phyloP scores from a whole-genome alignment of 2,329 filamentous ascomycete species.

The Decorospora gaudefroyi region DNA sequence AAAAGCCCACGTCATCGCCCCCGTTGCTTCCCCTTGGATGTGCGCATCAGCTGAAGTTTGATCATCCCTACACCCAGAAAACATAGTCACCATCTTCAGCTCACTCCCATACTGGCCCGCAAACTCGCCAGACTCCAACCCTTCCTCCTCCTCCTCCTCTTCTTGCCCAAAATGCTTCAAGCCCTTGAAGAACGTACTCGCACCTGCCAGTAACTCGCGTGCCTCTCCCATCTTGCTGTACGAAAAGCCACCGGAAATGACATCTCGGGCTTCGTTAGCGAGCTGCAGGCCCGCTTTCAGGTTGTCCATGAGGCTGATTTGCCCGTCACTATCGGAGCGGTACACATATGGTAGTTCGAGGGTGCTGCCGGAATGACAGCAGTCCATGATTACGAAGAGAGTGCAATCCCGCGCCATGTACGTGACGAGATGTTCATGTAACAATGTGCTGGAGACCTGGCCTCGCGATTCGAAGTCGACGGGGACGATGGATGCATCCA shows the following conservation, averaged over 20 bases:
- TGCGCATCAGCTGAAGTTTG: conserved; percentile 57
- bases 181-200: conserved; percentile 59
- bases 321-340: conserved; percentile 60
- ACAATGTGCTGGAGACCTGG: conserved; percentile 58
- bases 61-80: conserved; percentile 57
- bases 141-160: conserved; percentile 54
- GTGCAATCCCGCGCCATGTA: conserved; percentile 56
- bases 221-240: conserved; percentile 58
- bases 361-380: conserved; percentile 65
- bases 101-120: conserved; percentile 54
- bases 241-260: conserved; percentile 58
- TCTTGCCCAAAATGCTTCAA: conserved; percentile 54
- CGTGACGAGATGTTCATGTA: conserved; percentile 60
- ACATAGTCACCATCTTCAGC: conserved; percentile 57
- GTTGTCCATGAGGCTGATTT: conserved; percentile 61
- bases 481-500: conserved; percentile 60
- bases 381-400: conserved; percentile 63
- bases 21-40: conserved; percentile 52
- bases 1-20: conserved; percentile 57
- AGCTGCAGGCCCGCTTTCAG: conserved; percentile 58
- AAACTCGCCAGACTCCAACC: conserved; percentile 44
- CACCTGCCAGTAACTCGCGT: conserved; percentile 58
- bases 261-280: conserved; percentile 54
- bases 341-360: conserved; percentile 64
- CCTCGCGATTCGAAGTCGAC: conserved; percentile 58